Evolutionary conservation across 352 stramenopile genomes (phyloP), one percentile per base, ranked within the genome.

Genomic region (Hyaloperonospora arabidopsidis): DNA sequence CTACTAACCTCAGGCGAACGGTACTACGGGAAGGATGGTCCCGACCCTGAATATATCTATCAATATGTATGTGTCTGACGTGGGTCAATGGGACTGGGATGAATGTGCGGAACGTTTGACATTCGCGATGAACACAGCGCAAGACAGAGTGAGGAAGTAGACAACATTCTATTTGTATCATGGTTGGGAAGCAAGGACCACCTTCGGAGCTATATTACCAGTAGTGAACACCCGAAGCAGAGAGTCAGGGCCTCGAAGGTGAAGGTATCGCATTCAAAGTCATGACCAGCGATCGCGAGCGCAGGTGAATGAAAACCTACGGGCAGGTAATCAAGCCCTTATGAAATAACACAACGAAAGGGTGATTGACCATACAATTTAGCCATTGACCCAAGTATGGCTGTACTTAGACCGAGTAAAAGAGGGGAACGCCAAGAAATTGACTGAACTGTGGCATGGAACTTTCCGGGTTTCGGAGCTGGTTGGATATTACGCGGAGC

Each of bases 41-140:
- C 38, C 55, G 18, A 64, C 36, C 0, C 0, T 64, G 5, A 59
- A 39, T 4, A 38, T 49, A 18, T 11, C 57, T 0, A 15, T 52
- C 0, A 63, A 59, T 36, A 58, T 59, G 38, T 63, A 63, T 25
- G 45, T 52, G 1, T 10, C 22, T 2, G 56, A 63, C n/a, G 18
- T 50, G 1, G 22, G 1, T 1, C 15, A 2, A 28, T 28, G 56
- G 17, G 36, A 55, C 12, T 61, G 54, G 46, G 55, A 57, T 14
- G 41, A 57, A 13, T 63, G 59, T 49, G 45, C 38, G 1, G 49
- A 51, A 15, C 46, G 1, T 0, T 34, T 59, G 10, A 59, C 51
- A 0, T 59, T 56, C 10, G 45, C 46, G 0, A 5, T 65, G 1
- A 60, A 60, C 17, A 54, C 46, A 18, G 41, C 51, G 1, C 34